Conservation (phyloP, 1,284 basidiomycete genomes). For the Xanthoconium separans region DNA sequence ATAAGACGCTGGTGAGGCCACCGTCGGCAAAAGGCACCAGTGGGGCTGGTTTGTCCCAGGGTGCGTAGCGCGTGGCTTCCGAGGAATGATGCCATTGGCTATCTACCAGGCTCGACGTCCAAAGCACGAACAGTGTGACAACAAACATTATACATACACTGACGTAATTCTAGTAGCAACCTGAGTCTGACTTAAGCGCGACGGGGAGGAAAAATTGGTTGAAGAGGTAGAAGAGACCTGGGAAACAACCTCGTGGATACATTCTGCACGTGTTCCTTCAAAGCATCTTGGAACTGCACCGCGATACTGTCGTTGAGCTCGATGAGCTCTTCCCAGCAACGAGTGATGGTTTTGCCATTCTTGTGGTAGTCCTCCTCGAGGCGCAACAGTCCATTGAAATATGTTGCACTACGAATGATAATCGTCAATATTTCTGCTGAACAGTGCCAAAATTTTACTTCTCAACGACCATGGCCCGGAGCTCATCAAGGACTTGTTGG, state of each 20-base stretch:
- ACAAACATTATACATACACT: background rate
- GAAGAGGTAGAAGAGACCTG: constrained; percentile 29
- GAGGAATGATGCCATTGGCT: constrained; percentile 14
- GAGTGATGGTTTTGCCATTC: constrained; percentile 31
- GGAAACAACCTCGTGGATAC: constrained; percentile 39
- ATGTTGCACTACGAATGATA: constrained; percentile 31
- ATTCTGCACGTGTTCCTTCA: constrained; percentile 39
- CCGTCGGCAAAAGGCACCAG: background rate
- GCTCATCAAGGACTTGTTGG: constrained; percentile 40
- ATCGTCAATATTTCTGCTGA: constrained; percentile 1
- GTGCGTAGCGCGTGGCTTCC: constrained; percentile 1
- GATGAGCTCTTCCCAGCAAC: constrained; percentile 37
- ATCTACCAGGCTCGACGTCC: background rate
- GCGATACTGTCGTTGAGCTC: constrained; percentile 32
- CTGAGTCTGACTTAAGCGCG: background rate
- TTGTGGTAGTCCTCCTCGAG: constrained; percentile 44
- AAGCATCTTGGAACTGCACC: constrained; percentile 26
- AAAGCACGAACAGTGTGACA: background rate
- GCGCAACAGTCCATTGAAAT: constrained; percentile 41
- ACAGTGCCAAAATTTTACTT: constrained; percentile 10
- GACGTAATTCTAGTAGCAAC: background rate
- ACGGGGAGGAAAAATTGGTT: constrained; percentile 16
- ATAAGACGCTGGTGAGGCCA: background rate
- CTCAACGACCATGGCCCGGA: constrained; percentile 27
- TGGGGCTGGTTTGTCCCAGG: background rate